Evolutionary conservation across 2,329 filamentous ascomycete genomes (phyloP).

Genomic region (Colletotrichum higginsianum): DNA sequence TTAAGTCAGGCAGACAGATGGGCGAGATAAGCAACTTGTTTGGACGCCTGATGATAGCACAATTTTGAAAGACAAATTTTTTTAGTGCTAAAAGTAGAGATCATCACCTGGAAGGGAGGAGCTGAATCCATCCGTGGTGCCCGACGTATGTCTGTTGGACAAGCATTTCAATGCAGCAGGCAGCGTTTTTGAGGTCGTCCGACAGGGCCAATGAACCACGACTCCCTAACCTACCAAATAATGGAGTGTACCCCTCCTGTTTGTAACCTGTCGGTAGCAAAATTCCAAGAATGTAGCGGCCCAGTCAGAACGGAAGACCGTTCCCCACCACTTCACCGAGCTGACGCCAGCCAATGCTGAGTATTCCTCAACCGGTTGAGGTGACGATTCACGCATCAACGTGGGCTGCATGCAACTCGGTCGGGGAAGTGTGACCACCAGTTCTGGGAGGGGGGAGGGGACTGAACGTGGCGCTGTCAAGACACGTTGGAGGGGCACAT

Average conservation of each 20-base stretch:
- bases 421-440: conserved; percentile 12
- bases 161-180: conserved; percentile 7
- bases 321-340: conserved; percentile 41
- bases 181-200: conserved; percentile 1
- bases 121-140: conserved; percentile 16
- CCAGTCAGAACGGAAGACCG: conserved; percentile 24
- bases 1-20: background rate
- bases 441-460: background rate
- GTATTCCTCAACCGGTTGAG: conserved; percentile 1
- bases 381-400: conserved; percentile 2
- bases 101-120: conserved; percentile 27
- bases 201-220: background rate
- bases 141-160: conserved; percentile 35
- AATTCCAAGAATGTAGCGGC: conserved; percentile 26
- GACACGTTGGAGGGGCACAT: background rate
- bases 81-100: conserved; percentile 12
- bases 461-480: background rate
- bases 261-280: conserved; percentile 4
- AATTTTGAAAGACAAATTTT: background rate
- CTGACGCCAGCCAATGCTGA: conserved; percentile 31
- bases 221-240: background rate
- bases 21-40: background rate
- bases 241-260: background rate
- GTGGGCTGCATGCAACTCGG: conserved; percentile 12
- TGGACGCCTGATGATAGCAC: background rate